A percentile compares a stretch with the other conserved stretches of the same genome.
These are phyloP conservation scores for Blastobotrys malaysiensis DNA, from an alignment of 1,139 yeast genomes.

Conservation along the genomic window DNA sequence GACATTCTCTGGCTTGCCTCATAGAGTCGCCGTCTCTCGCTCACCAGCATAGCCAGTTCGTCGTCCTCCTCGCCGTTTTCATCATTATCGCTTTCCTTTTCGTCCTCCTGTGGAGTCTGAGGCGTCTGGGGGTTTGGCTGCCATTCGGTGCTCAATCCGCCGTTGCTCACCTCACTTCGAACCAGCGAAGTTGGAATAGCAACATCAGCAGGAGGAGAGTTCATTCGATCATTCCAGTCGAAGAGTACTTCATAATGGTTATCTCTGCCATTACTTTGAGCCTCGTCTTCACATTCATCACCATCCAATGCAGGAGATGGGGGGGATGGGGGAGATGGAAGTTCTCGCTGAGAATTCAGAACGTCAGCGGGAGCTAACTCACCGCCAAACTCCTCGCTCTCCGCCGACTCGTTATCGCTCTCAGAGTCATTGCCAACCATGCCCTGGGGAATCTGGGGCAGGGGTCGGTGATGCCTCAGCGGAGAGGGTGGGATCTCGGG, in stretches of 20 bases:
- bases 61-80: neutral
- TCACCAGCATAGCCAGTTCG: constrained; percentile 1
- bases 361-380: neutral
- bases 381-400: neutral
- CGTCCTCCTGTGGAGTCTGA: constrained; percentile 1
- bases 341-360: neutral
- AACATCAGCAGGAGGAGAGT: neutral
- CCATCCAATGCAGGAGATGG: neutral
- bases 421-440: neutral
- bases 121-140: neutral
- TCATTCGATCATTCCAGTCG: neutral
- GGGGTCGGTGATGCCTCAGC: constrained; percentile 19
- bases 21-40: neutral
- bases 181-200: neutral
- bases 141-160: neutral
- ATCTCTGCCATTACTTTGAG: constrained; percentile 1
- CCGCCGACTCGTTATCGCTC: neutral
- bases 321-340: neutral
- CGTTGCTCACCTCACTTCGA: neutral
- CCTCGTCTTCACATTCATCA: constrained; percentile 3
- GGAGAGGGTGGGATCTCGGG: neutral
- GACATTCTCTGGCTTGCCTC: neutral
- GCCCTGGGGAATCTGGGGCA: constrained; percentile 19
- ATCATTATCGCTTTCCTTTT: neutral
- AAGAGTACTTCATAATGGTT: neutral